Evolutionary conservation across 768 basidiomycete genomes (phyloP), one percentile per base, ranked within the genome.

Genomic region (Lactarius psammicola): DNA sequence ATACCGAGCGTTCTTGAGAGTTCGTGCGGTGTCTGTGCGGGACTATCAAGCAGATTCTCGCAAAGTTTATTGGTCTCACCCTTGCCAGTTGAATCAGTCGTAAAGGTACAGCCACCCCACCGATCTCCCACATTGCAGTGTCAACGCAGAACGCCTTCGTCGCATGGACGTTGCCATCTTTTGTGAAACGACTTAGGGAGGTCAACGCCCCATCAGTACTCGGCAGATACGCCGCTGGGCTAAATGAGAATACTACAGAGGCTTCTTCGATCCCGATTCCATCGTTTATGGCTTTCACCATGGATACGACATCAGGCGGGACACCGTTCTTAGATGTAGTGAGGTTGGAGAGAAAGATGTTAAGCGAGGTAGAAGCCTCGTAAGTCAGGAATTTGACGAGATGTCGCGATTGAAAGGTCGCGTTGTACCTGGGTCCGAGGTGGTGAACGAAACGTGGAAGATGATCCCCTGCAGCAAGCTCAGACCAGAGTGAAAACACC

Each of bases 301-400:
- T 76, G 1, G 80, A 75, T 1, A 69, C 69, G 31, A 74, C 63
- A 17, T 79, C 73, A 3, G 76, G 70, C 7, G 74, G 67, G 0
- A 75, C 68, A 40, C 74, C 75, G 56, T 75, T 75, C 64, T 74
- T 73, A n/a, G 80, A 71, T 15, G 79, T n/a, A 51, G 54, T 76
- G 49, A 81, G 72, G 40, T 78, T 82, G 36, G 81, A 79, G 20
- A 95, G 77, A 69, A 86, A 86, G 80, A 94, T 90, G 72, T 90
- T 93, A 60, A 94, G 80, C 0, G 91, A 91, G 0, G 92, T 92
- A 5, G 88, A 85, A 0, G 90, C 89, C 69, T 92, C 89, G 74
- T 94, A 95, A 0, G 92, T 95, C 56, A 94, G 77, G 73, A 93
- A 93, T 54, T 84, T 87, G 68, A 86, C 78, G 40, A 94, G 80